These are phyloP conservation scores for Jaltomata sinuosa DNA, from an alignment of 257 asterid species.

Conservation along the genomic window DNA sequence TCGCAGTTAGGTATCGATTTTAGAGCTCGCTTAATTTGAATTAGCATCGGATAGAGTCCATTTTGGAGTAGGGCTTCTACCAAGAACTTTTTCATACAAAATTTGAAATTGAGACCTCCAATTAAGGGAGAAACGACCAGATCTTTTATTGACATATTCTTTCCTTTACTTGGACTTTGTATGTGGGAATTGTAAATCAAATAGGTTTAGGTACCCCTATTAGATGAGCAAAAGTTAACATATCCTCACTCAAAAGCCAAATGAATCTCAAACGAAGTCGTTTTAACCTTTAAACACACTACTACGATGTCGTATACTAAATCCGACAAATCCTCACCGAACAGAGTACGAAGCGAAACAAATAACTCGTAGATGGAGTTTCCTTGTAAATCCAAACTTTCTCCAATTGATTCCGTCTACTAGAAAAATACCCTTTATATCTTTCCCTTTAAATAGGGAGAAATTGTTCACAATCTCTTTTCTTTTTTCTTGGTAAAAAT, in stretches of 20 bases:
- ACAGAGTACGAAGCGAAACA: background rate
- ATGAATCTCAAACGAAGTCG: background rate
- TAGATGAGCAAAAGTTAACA: background rate
- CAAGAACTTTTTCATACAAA: too few species aligned
- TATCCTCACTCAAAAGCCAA: background rate
- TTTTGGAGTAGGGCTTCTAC: too few species aligned
- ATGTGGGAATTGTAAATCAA: background rate
- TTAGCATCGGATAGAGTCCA: too few species aligned
- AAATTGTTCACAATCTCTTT: background rate
- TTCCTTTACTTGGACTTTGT: background rate
- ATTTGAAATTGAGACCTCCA: too few species aligned
- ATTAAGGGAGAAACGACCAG: too few species aligned
- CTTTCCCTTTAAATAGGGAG: background rate
- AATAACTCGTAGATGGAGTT: background rate
- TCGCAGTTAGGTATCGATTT: too few species aligned
- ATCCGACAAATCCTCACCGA: background rate
- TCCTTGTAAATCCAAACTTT: conserved; percentile 1
- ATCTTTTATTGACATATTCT: too few species aligned
- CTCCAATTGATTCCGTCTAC: background rate
- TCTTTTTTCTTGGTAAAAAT: background rate
- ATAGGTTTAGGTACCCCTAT: background rate
- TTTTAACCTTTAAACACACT: background rate
- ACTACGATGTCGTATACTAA: background rate
- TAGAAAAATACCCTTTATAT: background rate
- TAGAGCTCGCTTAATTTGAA: too few species aligned